phyloP scores from a whole-genome alignment of 2,329 filamentous ascomycete species.

The Domatiomyces catenatus region DNA sequence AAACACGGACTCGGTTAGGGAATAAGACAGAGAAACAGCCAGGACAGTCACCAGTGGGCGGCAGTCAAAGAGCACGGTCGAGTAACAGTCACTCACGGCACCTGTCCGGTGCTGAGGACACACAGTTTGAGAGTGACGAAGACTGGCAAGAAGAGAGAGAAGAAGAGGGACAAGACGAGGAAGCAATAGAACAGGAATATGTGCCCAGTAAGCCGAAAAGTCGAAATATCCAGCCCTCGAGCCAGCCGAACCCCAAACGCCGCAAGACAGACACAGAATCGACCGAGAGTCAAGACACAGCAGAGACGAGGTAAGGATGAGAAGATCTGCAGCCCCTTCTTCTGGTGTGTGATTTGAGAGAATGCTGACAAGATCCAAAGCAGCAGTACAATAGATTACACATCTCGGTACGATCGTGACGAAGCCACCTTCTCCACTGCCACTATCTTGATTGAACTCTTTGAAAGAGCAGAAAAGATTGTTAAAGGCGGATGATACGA shows the following conservation, averaged over 20 bases:
- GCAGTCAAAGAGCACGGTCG: not conserved
- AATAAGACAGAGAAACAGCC: not conserved
- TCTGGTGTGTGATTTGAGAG: not conserved
- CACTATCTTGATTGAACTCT: not conserved
- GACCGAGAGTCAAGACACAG: not conserved
- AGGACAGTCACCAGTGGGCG: not conserved
- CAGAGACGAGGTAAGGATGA: not conserved
- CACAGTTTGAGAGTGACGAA: not conserved
- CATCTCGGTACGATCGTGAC: not conserved
- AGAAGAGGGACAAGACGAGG: not conserved
- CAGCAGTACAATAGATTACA: not conserved
- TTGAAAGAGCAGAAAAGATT: not conserved
- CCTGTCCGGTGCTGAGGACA: not conserved
- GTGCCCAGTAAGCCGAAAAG: not conserved
- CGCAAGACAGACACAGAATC: not conserved
- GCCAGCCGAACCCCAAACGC: not conserved
- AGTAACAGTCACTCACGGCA: not conserved
- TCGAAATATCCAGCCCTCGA: not conserved
- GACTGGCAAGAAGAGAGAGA: not conserved
- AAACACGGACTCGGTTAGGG: not conserved
- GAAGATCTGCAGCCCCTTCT: not conserved
- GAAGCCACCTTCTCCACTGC: not conserved
- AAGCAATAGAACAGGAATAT: not conserved
- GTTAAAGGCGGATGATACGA: not conserved
- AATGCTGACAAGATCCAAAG: not conserved